A percentile compares a stretch with the other conserved stretches of the same genome.
phyloP scores from a whole-genome alignment of 805 yeast species.

The Metschnikowia chrysomelidarum region DNA sequence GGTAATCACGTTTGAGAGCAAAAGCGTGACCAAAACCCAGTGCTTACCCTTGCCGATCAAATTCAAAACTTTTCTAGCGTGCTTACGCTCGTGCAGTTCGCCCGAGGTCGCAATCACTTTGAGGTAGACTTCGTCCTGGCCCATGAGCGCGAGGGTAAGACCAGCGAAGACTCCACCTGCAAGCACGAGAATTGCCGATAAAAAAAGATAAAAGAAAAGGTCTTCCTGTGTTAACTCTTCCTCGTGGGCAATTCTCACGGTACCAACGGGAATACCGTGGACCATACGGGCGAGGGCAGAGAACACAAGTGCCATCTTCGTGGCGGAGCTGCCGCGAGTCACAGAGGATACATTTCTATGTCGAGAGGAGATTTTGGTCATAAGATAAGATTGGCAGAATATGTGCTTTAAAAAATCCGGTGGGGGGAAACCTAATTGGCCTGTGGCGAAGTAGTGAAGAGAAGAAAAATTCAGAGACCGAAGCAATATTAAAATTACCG shows the following conservation, averaged over 20 bases:
- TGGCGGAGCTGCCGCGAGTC: constrained; percentile 22
- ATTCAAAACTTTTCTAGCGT: constrained; percentile 68
- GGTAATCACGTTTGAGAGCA: constrained; percentile 84
- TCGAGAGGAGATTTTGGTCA: constrained; percentile 26
- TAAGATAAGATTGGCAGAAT: constrained; percentile 8
- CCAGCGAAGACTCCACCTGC: constrained; percentile 93
- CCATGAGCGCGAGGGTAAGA: constrained; percentile 93
- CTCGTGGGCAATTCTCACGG: constrained; percentile 13
- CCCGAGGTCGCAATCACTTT: constrained; percentile 92
- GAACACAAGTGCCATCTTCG: constrained; percentile 33
- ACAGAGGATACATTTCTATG: constrained; percentile 29
- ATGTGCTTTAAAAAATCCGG: no score
- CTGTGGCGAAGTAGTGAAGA: no score
- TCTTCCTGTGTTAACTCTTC: constrained; percentile 33
- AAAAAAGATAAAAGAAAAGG: constrained; percentile 47
- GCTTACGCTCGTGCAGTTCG: constrained; percentile 59
- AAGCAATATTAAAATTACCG: no score
- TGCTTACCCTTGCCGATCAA: constrained; percentile 85
- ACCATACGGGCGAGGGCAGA: constrained; percentile 33
- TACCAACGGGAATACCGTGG: constrained; percentile 33
- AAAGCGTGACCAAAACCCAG: constrained; percentile 90
- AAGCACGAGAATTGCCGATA: constrained; percentile 62
- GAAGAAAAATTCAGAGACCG: no score
- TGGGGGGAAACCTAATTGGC: no score
- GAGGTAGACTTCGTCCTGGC: constrained; percentile 93